Conservation (phyloP, 257 asterid genomes). For the Orobanche coerulescens region DNA sequence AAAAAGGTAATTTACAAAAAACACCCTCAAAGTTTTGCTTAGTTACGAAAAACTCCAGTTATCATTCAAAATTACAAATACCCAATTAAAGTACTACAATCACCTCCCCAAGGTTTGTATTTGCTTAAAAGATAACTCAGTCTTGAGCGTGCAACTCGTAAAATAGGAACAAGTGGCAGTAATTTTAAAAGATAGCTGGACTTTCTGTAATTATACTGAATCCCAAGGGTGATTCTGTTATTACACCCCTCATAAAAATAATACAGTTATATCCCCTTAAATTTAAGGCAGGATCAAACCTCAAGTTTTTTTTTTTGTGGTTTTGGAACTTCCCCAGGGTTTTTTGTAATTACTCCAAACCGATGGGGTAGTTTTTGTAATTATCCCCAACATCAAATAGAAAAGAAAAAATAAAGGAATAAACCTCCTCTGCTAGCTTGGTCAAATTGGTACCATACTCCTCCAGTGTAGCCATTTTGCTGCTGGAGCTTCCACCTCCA, state of each 20-base stretch:
- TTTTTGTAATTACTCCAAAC: background rate
- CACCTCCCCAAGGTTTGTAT: background rate
- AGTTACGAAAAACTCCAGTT: background rate
- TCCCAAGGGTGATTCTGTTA: background rate
- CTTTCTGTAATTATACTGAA: background rate
- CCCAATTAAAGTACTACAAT: background rate
- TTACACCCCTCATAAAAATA: too few relatives aligned
- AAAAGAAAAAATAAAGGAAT: background rate
- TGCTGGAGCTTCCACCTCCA: conserved; percentile 71
- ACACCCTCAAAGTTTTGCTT: background rate
- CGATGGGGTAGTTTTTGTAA: background rate
- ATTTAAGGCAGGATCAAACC: background rate
- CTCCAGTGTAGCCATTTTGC: conserved; percentile 71
- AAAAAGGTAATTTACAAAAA: background rate
- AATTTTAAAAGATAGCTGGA: background rate
- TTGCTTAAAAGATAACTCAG: background rate
- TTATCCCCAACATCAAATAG: conserved; percentile 2
- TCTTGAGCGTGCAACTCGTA: background rate
- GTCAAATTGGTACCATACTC: conserved; percentile 75
- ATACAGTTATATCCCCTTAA: too few relatives aligned
- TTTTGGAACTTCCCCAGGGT: too few relatives aligned
- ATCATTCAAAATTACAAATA: background rate
- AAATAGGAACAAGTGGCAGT: background rate
- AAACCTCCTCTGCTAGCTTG: conserved; percentile 88
- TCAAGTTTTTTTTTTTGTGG: background rate